Conservation (phyloP, 352 stramenopile species). For the Phytophthora brassicae region DNA sequence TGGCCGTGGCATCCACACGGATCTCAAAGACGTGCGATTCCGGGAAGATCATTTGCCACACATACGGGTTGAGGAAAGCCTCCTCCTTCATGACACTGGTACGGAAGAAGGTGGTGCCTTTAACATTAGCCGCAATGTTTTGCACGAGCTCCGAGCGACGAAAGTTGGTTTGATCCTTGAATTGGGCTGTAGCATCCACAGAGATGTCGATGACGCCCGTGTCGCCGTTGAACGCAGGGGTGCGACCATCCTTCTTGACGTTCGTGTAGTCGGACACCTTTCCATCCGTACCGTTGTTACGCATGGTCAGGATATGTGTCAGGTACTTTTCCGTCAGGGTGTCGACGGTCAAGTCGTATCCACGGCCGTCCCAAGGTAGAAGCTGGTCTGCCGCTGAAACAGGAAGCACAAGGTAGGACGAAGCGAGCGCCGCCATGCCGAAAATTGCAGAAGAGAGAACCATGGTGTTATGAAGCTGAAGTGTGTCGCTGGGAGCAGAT, state of each 20-base stretch:
- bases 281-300: conserved; percentile 36
- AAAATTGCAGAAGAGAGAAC: conserved; percentile 33
- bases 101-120: conserved; percentile 58
- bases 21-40: conserved; percentile 61
- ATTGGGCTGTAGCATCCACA: conserved; percentile 52
- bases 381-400: conserved; percentile 25
- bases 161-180: conserved; percentile 50
- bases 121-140: conserved; percentile 37
- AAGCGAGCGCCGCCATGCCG: conserved; percentile 29
- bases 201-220: conserved; percentile 52
- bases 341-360: conserved; percentile 50
- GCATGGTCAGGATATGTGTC: conserved; percentile 63
- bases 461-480: conserved; percentile 20
- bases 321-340: conserved; percentile 61
- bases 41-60: conserved; percentile 64
- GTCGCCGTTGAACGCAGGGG: conserved; percentile 50
- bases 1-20: conserved; percentile 45
- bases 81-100: conserved; percentile 52
- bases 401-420: conserved; percentile 18
- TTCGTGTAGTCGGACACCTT: conserved; percentile 52
- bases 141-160: conserved; percentile 65
- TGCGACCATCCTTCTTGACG: conserved; percentile 42
- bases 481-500: conserved; percentile 23
- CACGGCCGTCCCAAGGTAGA: conserved; percentile 56
- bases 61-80: conserved; percentile 50